phyloP scores from a whole-genome alignment of 495 filamentous ascomycete genomes.

The Penicillium goetzii region DNA sequence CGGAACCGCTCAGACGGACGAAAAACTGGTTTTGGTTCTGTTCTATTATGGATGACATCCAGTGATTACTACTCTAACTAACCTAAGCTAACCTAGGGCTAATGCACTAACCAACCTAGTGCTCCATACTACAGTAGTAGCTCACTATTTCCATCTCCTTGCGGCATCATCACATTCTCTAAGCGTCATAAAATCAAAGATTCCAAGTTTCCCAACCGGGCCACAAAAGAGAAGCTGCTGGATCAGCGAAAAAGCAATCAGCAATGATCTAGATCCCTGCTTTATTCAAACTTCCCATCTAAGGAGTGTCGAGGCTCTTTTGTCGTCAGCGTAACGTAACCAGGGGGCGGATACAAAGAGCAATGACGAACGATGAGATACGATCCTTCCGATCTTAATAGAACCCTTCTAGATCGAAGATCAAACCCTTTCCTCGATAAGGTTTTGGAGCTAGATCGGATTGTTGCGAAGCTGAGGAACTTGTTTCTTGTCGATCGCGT shows the following conservation, averaged over 20 bases:
- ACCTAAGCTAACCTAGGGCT: background rate
- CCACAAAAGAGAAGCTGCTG: background rate
- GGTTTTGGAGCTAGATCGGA: background rate
- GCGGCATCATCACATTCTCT: slow-evolving; percentile 5
- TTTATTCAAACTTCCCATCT: background rate
- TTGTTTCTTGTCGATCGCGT: slow-evolving; percentile 6
- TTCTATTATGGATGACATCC: background rate
- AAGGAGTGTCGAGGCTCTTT: background rate
- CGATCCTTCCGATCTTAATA: background rate
- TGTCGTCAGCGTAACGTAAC: slow-evolving; percentile 9
- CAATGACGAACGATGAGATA: slow-evolving; percentile 4
- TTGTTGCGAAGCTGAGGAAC: background rate
- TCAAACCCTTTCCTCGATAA: background rate
- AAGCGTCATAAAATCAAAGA: background rate
- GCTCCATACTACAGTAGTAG: background rate
- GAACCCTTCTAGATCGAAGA: background rate
- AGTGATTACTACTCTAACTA: background rate
- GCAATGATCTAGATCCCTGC: background rate
- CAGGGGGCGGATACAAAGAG: background rate
- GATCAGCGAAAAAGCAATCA: background rate
- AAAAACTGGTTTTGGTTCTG: background rate
- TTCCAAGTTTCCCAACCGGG: background rate
- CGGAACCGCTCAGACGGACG: background rate
- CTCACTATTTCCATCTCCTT: background rate
- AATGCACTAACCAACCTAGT: background rate